A percentile compares a stretch with the other conserved stretches of the same genome.
These are phyloP conservation scores for Tagetes erecta DNA, from an alignment of 129 eudicot genomes.

Conservation along the genomic window DNA sequence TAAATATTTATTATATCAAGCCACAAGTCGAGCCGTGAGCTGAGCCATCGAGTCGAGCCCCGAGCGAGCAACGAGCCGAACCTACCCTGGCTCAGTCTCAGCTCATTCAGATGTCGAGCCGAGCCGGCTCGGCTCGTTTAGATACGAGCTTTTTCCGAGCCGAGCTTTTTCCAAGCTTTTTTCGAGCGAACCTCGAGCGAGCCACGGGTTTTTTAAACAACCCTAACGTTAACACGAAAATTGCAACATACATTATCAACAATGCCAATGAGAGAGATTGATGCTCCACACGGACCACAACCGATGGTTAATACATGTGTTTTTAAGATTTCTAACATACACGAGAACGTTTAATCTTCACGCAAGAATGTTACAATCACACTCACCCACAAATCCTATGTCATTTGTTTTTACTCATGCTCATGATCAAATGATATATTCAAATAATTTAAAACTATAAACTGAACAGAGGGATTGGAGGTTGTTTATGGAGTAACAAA, in stretches of 20 bases:
- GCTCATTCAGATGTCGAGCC: no score
- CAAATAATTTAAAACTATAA: slow-evolving; percentile 29
- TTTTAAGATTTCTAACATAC: neutral
- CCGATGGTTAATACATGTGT: neutral
- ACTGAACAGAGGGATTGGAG: slow-evolving; percentile 19
- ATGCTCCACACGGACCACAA: neutral
- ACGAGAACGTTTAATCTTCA: neutral
- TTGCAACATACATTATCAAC: neutral
- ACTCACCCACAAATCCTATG: slow-evolving; percentile 21
- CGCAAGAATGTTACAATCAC: slow-evolving; percentile 23
- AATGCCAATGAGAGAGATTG: neutral
- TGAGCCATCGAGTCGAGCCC: no score
- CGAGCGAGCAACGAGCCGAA: no score
- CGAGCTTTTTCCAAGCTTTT: no score
- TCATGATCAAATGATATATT: slow-evolving; percentile 11
- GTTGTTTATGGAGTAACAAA: slow-evolving; percentile 26
- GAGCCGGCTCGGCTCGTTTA: no score
- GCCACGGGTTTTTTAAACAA: no score
- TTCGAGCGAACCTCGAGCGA: no score
- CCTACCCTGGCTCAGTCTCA: no score
- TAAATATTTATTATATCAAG: no score
- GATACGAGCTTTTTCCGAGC: no score
- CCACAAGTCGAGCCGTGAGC: no score
- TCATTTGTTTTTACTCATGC: slow-evolving; percentile 29
- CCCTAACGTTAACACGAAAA: neutral